These are phyloP conservation scores for Geranomyces variabilis DNA, from an alignment of 192 early-diverging fungal genomes.

Conservation along the genomic window DNA sequence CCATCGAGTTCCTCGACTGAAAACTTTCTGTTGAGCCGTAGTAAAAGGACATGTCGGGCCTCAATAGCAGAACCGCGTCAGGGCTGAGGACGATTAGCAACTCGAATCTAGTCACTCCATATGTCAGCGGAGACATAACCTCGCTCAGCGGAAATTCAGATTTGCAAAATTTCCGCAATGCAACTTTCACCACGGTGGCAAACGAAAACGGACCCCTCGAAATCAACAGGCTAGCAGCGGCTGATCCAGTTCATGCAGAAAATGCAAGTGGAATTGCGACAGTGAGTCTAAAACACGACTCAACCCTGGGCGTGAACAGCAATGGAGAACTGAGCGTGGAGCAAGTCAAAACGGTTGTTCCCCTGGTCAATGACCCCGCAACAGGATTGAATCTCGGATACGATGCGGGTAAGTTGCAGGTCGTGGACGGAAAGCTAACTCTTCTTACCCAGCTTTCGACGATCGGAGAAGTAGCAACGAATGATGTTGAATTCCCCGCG, in stretches of 20 bases:
- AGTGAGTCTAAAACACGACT: background rate
- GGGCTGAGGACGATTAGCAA: background rate
- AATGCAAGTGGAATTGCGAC: background rate
- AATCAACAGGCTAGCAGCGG: background rate
- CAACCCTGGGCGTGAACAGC: background rate
- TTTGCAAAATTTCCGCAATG: background rate
- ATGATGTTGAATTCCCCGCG: constrained; percentile 6
- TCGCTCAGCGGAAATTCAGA: background rate
- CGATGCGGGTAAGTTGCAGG: background rate
- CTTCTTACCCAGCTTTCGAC: background rate
- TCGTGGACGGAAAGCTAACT: background rate
- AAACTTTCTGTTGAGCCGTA: too few species aligned
- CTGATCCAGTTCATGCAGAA: background rate
- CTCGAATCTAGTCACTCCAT: background rate
- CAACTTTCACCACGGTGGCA: background rate
- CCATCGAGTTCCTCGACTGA: too few species aligned
- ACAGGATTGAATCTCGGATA: background rate
- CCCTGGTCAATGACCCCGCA: background rate
- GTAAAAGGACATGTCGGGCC: too few species aligned
- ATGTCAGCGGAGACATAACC: constrained; percentile 14
- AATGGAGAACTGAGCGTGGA: background rate
- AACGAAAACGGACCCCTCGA: constrained; percentile 2
- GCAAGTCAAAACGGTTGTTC: background rate
- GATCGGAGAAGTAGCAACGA: background rate
- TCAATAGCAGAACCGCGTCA: constrained; percentile 1